Evolutionary conservation across 2,329 filamentous ascomycete genomes (phyloP), one percentile per base, ranked within the genome.

Genomic region (Cladosporium sp.): DNA sequence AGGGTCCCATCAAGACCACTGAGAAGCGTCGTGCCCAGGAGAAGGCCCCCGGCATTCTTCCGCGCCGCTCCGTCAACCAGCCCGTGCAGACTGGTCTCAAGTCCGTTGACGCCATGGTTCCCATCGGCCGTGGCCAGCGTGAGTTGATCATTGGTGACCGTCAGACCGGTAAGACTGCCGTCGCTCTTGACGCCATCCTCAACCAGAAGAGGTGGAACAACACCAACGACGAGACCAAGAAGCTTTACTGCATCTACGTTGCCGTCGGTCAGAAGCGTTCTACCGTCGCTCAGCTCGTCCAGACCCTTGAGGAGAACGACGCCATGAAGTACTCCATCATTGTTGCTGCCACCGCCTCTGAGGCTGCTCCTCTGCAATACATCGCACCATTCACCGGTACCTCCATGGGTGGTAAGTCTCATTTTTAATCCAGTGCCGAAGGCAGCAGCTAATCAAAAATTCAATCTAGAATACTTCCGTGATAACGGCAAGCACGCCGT

Each of bases 141-240:
- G 94, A 99, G 85, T 84, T 99, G 86, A 97, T 99, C 80, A 99
- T 99, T 80, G 94, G 94, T 84, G 94, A 99, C 78, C 94, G 94
- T 92, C 94, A 99, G 83, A 99, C 94, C 73, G 94, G 94, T 81
- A 99, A 99, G 89, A 99, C 94, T 76, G 94, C 94, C 73, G 93
- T 99, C 76, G 93, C 89, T 74, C 90, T 99, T 64, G 94, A 99
- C 78, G 87, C 93, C 78, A 97, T 99, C 71, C 88, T 99, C 65
- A 99, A 99, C 89, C 94, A 99, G 86, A 95, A 94, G 87, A 86
- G 93, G 75, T 97, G 93, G 93, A 99, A 99, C 87, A 83, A 80
- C 76, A 73, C 79, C 75, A 83, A 75, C 78, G 92, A 97, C 76
- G 94, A 99, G 87, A 81, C 78, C 76, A 93, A 97, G 89, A 99